Conservation (phyloP, 208 protist genomes). For the Leptomonas pyrrhocoris region DNA sequence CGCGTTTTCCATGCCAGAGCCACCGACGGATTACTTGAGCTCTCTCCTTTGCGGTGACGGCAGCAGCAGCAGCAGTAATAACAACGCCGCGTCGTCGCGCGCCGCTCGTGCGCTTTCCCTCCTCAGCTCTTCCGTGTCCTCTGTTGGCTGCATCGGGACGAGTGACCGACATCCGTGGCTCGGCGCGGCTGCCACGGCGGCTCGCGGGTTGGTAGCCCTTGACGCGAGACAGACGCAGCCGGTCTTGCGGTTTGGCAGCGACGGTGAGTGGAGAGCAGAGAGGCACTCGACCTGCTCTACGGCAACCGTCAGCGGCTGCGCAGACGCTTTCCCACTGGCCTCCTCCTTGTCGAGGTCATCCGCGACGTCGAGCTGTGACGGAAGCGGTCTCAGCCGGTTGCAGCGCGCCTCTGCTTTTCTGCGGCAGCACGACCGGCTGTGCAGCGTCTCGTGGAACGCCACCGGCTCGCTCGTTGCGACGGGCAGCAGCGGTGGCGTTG, state of each 20-base stretch:
- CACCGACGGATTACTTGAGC: conserved; percentile 38
- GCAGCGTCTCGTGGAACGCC: conserved; percentile 67
- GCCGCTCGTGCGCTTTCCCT: conserved; percentile 25
- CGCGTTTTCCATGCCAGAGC: conserved; percentile 59
- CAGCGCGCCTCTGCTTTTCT: conserved; percentile 33
- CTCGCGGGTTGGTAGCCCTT: conserved; percentile 58
- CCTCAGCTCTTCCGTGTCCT: conserved; percentile 44
- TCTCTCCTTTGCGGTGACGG: conserved; percentile 7
- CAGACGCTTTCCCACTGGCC: not conserved
- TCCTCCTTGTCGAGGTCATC: conserved; percentile 3
- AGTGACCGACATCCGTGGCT: conserved; percentile 56
- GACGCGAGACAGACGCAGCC: conserved; percentile 49
- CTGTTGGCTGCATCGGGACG: conserved; percentile 59
- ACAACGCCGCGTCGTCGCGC: conserved; percentile 6
- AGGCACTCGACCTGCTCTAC: not conserved
- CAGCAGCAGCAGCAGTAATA: conserved; percentile 12
- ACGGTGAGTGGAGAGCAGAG: not conserved
- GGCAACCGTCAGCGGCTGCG: not conserved
- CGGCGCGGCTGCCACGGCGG: conserved; percentile 56
- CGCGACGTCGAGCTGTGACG: not conserved
- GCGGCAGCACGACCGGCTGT: conserved; percentile 57
- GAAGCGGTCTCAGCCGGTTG: conserved; percentile 22
- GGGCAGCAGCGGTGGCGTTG: conserved; percentile 55
- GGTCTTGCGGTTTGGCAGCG: conserved; percentile 33
- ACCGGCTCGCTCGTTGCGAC: conserved; percentile 70